Percentiles rank a stretch among this genome's conserved stretches.
These are phyloP conservation scores for Rhodomyrtus tomentosa DNA, from an alignment of 345 rosid genomes.

Conservation along the genomic window DNA sequence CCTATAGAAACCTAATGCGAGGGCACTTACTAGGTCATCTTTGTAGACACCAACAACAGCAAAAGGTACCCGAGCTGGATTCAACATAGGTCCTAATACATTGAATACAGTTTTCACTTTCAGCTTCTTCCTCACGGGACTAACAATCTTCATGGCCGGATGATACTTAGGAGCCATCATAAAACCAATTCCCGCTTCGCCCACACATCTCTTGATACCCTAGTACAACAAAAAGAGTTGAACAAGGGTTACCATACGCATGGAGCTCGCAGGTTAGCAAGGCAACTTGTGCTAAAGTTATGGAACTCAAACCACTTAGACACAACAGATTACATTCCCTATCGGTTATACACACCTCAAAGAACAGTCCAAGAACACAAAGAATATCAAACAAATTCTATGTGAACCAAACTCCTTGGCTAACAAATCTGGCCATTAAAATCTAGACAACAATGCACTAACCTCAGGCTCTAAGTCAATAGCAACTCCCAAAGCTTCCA, in stretches of 20 bases:
- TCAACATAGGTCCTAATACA: slow-evolving; percentile 83
- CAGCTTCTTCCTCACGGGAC: slow-evolving; percentile 75
- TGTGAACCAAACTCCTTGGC: not conserved
- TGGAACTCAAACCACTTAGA: not conserved
- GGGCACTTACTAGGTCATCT: slow-evolving; percentile 50
- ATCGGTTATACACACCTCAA: not conserved
- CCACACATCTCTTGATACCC: slow-evolving; percentile 66
- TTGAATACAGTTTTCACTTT: slow-evolving; percentile 83
- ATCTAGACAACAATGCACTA: not conserved
- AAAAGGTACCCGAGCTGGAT: slow-evolving; percentile 74
- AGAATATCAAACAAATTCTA: not conserved
- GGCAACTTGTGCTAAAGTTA: not conserved
- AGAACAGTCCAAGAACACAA: not conserved
- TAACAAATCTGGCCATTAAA: not conserved
- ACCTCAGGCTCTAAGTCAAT: slow-evolving; percentile 81
- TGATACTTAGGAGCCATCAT: slow-evolving; percentile 90
- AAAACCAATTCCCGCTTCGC: slow-evolving; percentile 81
- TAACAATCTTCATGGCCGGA: slow-evolving; percentile 86
- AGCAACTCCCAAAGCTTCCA: slow-evolving; percentile 69
- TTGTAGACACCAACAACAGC: slow-evolving; percentile 89
- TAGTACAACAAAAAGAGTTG: slow-evolving; percentile 6
- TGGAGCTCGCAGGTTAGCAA: not conserved
- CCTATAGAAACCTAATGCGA: not conserved
- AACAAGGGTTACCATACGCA: not conserved
- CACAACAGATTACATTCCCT: not conserved